Evolutionary conservation across 108 stramenopile genomes (phyloP), one percentile per base, ranked within the genome.

Genomic region (Cyclotella sp.): DNA sequence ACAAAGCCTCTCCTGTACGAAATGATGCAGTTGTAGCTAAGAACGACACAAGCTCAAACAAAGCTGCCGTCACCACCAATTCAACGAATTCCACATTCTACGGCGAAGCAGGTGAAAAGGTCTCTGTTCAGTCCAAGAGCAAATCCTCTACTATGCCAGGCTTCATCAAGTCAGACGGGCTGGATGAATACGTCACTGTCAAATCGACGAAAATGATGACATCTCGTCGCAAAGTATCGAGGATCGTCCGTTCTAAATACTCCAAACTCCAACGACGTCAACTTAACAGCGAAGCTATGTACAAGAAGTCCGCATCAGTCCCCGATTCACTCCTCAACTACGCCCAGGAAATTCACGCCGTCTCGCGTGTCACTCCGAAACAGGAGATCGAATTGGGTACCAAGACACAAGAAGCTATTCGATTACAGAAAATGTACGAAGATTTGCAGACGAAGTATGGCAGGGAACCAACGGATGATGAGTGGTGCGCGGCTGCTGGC

Each of bases 401-500:
- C 19, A 87, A 85, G 68, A 92, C 90, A 12, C 95, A 95, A 70
- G 91, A 90, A 63, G 91, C 91, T 4, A 88, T 91, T 15, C 86
- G 88, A 34, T 47, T 93, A 19, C 89, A 89, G 68, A 58, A 63
- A 10, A 73, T 90, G 40, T 87, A 87, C 63, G 87, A 86, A 39
- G 68, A 78, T 28, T 72, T 93, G 27, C 66, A 64, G 26, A 63
- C 58, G 27, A 85, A 85, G 42, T 83, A 92, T 12, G 73, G 88
- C 0, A 70, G 92, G 39, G 89, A 92, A 76, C 92, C 92, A 18
- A 95, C 91, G 47, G 87, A 95, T 75, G 88, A 93, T 40, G 92
- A 95, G 72, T 95, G 94, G 94, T 94, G 93, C 77, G 91, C 91
- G 19, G 92, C 88, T 0, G 83, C 94, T 18, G 92, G 92, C 11